Percentiles rank a stretch among this genome's conserved stretches.
These are phyloP conservation scores for Farysia itapuensis DNA, from an alignment of 1,284 basidiomycete genomes.

Conservation along the genomic window DNA sequence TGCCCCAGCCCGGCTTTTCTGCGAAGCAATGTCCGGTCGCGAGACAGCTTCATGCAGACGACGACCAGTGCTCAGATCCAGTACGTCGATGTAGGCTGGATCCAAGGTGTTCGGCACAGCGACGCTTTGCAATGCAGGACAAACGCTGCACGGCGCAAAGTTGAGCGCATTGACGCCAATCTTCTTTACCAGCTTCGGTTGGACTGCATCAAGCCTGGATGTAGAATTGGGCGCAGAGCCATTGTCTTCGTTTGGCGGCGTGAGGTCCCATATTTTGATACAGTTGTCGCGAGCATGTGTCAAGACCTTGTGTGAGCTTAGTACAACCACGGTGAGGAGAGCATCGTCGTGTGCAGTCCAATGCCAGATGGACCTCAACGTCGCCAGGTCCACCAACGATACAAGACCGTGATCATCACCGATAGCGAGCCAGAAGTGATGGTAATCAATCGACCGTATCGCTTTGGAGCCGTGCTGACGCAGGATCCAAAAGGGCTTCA, in stretches of 20 bases:
- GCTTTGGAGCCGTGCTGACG: constrained; percentile 69
- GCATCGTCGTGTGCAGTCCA: constrained; percentile 79
- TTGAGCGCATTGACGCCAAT: constrained; percentile 86
- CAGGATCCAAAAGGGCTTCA: constrained; percentile 71
- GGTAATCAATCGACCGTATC: constrained; percentile 67
- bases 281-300: constrained; percentile 89
- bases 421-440: constrained; percentile 77
- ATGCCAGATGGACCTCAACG: constrained; percentile 69
- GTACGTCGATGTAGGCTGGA: constrained; percentile 81
- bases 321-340: constrained; percentile 75
- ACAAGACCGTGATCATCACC: constrained; percentile 76
- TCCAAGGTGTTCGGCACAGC: constrained; percentile 84
- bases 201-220: constrained; percentile 58
- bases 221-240: neutral
- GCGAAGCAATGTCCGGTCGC: constrained; percentile 9
- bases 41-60: constrained; percentile 75
- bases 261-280: constrained; percentile 68
- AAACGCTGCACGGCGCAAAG: constrained; percentile 76
- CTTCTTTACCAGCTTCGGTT: constrained; percentile 67
- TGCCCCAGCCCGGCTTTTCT: neutral
- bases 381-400: constrained; percentile 71
- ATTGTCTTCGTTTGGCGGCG: neutral
- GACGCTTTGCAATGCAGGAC: constrained; percentile 64
- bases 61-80: constrained; percentile 69
- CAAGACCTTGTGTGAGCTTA: constrained; percentile 66